phyloP scores from a whole-genome alignment of 441 rosid species.

The Codiaeum variegatum region DNA sequence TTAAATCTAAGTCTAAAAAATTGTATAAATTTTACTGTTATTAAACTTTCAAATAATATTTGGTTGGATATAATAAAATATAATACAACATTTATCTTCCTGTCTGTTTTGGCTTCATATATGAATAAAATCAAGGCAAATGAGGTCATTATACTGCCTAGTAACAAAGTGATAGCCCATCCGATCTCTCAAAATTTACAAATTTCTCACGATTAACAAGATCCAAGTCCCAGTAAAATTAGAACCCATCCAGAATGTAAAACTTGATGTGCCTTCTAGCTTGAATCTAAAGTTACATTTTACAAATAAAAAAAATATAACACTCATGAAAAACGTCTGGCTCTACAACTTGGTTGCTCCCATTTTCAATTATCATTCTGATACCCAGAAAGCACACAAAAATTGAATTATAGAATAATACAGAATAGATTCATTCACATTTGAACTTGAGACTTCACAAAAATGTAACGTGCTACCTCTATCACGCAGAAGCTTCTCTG shows the following conservation, averaged over 20 bases:
- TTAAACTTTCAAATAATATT: too few relatives aligned
- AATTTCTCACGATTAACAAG: too few relatives aligned
- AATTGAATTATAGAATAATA: not conserved
- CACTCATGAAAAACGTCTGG: not conserved
- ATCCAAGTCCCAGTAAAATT: not conserved
- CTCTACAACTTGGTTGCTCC: constrained; percentile 4
- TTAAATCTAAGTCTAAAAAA: too few relatives aligned
- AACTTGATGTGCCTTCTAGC: not conserved
- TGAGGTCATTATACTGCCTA: not conserved
- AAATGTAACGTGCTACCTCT: not conserved
- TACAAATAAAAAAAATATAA: constrained; percentile 19
- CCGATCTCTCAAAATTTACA: too few relatives aligned
- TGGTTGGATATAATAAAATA: too few relatives aligned
- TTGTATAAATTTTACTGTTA: too few relatives aligned
- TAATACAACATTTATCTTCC: too few relatives aligned
- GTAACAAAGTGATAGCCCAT: too few relatives aligned
- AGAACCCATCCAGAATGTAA: not conserved
- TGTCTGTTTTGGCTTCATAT: too few relatives aligned
- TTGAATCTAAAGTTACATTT: not conserved
- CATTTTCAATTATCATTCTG: not conserved
- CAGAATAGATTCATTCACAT: constrained; percentile 3
- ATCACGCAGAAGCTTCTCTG: not conserved
- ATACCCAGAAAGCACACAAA: not conserved
- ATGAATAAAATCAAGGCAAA: too few relatives aligned
- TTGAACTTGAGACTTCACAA: constrained; percentile 3